Conservation (phyloP, 306 rosid species). For the Sesbania bispinosa region DNA sequence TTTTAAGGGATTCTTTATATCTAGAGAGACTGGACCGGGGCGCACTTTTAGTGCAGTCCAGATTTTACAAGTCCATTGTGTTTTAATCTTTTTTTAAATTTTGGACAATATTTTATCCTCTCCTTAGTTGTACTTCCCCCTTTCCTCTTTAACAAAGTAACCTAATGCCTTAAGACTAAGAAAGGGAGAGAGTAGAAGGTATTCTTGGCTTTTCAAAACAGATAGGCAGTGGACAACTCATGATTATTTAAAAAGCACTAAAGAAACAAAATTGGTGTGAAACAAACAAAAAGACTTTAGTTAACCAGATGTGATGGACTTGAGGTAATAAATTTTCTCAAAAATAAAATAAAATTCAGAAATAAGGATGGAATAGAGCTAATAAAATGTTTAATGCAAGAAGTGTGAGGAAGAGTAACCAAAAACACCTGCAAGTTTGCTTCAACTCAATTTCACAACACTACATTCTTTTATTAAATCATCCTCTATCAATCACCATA, state of each 20-base stretch:
- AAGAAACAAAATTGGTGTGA: slow-evolving; percentile 8
- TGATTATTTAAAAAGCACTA: neutral
- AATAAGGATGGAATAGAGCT: neutral
- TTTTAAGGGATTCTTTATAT: slow-evolving; percentile 1
- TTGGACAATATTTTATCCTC: neutral
- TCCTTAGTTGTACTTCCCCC: neutral
- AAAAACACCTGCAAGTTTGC: neutral
- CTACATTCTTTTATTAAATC: neutral
- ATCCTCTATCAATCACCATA: slow-evolving; percentile 5
- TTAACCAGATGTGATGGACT: neutral
- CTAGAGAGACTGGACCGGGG: neutral
- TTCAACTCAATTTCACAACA: slow-evolving; percentile 1
- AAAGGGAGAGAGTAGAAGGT: neutral
- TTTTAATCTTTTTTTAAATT: neutral
- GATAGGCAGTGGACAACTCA: neutral
- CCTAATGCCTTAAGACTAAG: neutral
- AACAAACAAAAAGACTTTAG: neutral
- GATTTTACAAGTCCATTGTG: neutral
- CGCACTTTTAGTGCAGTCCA: neutral
- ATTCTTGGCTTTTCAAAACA: slow-evolving; percentile 7
- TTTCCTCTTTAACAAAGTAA: neutral
- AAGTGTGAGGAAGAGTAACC: neutral
- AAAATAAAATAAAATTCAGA: neutral
- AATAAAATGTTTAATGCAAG: neutral
- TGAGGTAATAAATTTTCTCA: neutral